phyloP scores from a whole-genome alignment of 805 yeast genomes.

The Cyberlindnera euphorbiiphila region DNA sequence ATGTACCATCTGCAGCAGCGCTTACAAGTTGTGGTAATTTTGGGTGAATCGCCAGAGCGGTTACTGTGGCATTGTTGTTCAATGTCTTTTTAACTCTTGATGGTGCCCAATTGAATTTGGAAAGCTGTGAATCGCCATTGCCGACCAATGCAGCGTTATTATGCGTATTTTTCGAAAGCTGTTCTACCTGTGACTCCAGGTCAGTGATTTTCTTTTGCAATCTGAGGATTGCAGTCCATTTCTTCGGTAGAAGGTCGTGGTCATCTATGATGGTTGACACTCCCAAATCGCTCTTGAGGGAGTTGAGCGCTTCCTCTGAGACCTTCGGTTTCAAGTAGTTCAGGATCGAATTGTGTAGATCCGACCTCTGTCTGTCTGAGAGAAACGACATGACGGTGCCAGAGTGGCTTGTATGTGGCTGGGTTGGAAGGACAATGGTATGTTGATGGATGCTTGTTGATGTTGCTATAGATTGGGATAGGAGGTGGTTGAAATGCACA shows the following conservation, averaged over 20 bases:
- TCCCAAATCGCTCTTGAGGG: conserved; percentile 24
- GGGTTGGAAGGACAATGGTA: too few species aligned
- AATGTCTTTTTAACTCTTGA: conserved; percentile 25
- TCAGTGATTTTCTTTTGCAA: conserved; percentile 72
- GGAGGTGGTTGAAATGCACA: too few species aligned
- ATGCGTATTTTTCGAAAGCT: conserved; percentile 44
- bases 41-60: conserved; percentile 71
- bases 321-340: conserved; percentile 41
- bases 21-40: conserved; percentile 58
- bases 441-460: too few species aligned
- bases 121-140: conserved; percentile 14
- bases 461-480: too few species aligned
- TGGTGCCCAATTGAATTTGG: conserved; percentile 27
- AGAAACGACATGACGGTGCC: conserved; percentile 35
- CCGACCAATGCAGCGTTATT: conserved; percentile 34
- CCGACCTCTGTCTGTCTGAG: conserved; percentile 40
- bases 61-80: conserved; percentile 46
- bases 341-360: conserved; percentile 43
- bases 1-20: conserved; percentile 63
- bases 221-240: conserved; percentile 83
- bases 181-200: conserved; percentile 54
- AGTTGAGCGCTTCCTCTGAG: conserved; percentile 9
- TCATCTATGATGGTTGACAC: conserved; percentile 24
- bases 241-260: conserved; percentile 53
- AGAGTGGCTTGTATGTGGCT: too few species aligned